These are phyloP conservation scores for Yarrowia yakushimensis DNA, from an alignment of 805 yeast species.

Conservation along the genomic window DNA sequence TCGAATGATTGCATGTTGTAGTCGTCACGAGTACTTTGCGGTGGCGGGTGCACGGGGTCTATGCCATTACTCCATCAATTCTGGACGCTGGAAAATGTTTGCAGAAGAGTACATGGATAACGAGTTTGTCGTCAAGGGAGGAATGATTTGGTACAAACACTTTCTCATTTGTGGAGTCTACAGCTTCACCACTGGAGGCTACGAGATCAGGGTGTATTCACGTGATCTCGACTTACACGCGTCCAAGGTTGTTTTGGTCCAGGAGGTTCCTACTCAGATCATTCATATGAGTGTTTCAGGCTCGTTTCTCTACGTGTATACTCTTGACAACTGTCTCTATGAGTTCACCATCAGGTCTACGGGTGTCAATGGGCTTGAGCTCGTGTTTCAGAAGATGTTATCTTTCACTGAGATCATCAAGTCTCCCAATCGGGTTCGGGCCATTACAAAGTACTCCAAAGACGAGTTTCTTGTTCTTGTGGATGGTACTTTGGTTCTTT, in stretches of 20 bases:
- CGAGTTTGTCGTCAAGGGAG: conserved; percentile 41
- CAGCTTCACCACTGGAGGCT: conserved; percentile 30
- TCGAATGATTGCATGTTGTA: conserved; percentile 43
- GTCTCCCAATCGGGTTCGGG: conserved; percentile 41
- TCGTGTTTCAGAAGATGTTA: conserved; percentile 37
- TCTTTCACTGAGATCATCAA: conserved; percentile 39
- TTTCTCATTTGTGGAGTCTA: conserved; percentile 38
- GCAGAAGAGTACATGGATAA: conserved; percentile 39
- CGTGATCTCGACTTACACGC: conserved; percentile 38
- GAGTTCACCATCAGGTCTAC: conserved; percentile 32
- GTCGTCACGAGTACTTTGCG: conserved; percentile 49
- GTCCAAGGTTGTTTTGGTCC: conserved; percentile 35
- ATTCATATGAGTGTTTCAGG: conserved; percentile 35
- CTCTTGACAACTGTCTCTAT: conserved; percentile 35
- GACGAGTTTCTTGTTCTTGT: conserved; percentile 33
- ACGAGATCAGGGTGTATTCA: conserved; percentile 39
- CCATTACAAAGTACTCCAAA: conserved; percentile 31
- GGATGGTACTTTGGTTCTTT: conserved; percentile 40
- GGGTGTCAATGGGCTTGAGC: conserved; percentile 27
- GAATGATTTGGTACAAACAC: conserved; percentile 41
- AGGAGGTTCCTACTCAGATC: conserved; percentile 36
- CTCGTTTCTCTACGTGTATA: conserved; percentile 38
- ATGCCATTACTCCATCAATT: conserved; percentile 41
- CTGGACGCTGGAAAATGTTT: conserved; percentile 49
- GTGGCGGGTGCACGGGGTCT: conserved; percentile 50